Evolutionary conservation across 2,329 filamentous ascomycete species (phyloP), one percentile per base, ranked within the genome.

Genomic region (Calonectria montana): DNA sequence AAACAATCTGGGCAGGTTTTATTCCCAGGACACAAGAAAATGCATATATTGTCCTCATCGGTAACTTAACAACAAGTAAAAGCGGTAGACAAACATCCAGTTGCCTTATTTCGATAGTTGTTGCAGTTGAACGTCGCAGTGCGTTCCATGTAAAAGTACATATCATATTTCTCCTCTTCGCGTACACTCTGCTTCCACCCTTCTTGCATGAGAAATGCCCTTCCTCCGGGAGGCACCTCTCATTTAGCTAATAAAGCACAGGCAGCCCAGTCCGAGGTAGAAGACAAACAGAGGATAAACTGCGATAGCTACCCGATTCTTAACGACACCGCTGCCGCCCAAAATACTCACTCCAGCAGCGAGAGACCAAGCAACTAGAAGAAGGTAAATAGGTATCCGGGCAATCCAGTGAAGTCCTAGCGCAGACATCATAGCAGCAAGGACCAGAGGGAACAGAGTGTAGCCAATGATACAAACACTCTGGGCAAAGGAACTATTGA

Each of bases 381-480:
- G 89, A 63, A 97, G 87, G 83, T 99, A 98, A 65, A 99, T 91
- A 1, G 97, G 97, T 81, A 98, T 94, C 69, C 97, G 90, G 7
- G 93, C 91, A 75, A 98, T 94, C 78, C 91, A 93, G 48, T 92
- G 93, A 9, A 98, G 88, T 63, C 91, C 89, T 37, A 99, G 81
- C 1, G 96, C 96, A 68, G 95, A 98, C 75, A 99, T 91, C 64
- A 98, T 86, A 2, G 96, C 92, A 9, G 97, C 97, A 77, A 99
- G 94, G 78, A 98, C 97, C 65, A 99, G 91, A 2, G 97, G 97
- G 86, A 99, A 99, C 68, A 99, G 91, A 1, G 97, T 99, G 84
- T 99, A 99, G 55, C 97, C 97, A 82, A 99, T 99, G 79, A 99
- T 97, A 84, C 96, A 98, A 77, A 99, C 91, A 70, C 95, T 97